These are phyloP conservation scores for Beauveria caledonica DNA, from an alignment of 2,329 filamentous ascomycete genomes.

Conservation along the genomic window DNA sequence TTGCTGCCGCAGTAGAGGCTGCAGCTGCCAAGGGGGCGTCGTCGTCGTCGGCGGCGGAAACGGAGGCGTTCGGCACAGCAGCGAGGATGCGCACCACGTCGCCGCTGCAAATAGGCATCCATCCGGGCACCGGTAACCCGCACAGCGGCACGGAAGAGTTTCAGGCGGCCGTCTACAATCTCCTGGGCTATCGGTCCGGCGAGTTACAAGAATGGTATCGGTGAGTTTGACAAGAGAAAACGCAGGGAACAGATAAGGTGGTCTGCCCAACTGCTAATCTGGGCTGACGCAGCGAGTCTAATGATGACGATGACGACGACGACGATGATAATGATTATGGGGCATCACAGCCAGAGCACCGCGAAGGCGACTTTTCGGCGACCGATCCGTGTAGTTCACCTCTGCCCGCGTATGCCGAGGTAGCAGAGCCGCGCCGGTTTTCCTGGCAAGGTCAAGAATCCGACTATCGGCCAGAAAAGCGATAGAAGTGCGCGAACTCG, in stretches of 20 bases:
- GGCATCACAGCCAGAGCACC: not conserved
- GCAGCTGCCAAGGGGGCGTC: not conserved
- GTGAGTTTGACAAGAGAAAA: slow-evolving; percentile 18
- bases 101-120: not conserved
- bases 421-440: slow-evolving; percentile 1
- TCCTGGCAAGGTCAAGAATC: slow-evolving; percentile 5
- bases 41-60: not conserved
- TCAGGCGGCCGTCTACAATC: slow-evolving; percentile 7
- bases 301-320: not conserved
- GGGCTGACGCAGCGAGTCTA: not conserved
- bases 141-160: slow-evolving; percentile 4
- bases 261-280: slow-evolving; percentile 10
- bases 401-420: not conserved
- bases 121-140: not conserved
- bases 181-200: not conserved
- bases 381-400: not conserved
- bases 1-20: not conserved
- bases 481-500: not conserved
- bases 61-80: not conserved
- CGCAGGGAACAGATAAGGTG: not conserved
- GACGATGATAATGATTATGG: not conserved
- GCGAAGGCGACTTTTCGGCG: not conserved
- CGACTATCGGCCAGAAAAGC: slow-evolving; percentile 7
- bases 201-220: slow-evolving; percentile 17
- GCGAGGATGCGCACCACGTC: not conserved